Evolutionary conservation across 2,329 filamentous ascomycete genomes (phyloP).

Genomic region (Phaeosphaeriaceae sp.): DNA sequence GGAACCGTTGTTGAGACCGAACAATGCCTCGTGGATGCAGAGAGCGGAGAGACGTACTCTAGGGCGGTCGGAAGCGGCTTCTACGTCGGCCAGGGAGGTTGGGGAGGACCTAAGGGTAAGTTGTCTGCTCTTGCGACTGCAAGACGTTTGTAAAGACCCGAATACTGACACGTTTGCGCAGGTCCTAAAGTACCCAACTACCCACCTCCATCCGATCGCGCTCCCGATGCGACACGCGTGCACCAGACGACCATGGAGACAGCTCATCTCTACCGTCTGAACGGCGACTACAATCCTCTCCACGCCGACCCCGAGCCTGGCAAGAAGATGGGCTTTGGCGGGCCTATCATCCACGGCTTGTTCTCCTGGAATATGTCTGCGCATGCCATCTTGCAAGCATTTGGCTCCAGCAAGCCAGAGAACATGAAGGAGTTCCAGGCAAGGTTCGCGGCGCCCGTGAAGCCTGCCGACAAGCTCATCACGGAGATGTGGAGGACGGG

Average conservation of each 20-base stretch:
- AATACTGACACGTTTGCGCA: slow-evolving; percentile 13
- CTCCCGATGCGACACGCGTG: slow-evolving; percentile 73
- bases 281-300: slow-evolving; percentile 93
- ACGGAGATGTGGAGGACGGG: slow-evolving; percentile 84
- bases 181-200: slow-evolving; percentile 77
- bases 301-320: slow-evolving; percentile 87
- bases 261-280: slow-evolving; percentile 69
- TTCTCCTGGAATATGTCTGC: slow-evolving; percentile 84
- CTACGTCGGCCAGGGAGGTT: slow-evolving; percentile 80
- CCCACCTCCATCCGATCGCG: slow-evolving; percentile 74
- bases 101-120: slow-evolving; percentile 87
- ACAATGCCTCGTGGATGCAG: slow-evolving; percentile 75
- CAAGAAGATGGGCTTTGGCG: slow-evolving; percentile 88
- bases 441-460: slow-evolving; percentile 83
- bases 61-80: slow-evolving; percentile 75
- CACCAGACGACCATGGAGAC: slow-evolving; percentile 76
- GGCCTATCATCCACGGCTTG: slow-evolving; percentile 86
- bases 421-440: slow-evolving; percentile 91
- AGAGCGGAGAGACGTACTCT: slow-evolving; percentile 73
- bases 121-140: background rate
- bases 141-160: background rate
- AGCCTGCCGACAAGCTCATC: slow-evolving; percentile 80
- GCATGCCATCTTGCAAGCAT: slow-evolving; percentile 73
- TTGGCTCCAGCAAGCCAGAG: slow-evolving; percentile 78
- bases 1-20: slow-evolving; percentile 84